phyloP scores from a whole-genome alignment of 2,329 filamentous ascomycete species.

The Aspergillus uvarum region DNA sequence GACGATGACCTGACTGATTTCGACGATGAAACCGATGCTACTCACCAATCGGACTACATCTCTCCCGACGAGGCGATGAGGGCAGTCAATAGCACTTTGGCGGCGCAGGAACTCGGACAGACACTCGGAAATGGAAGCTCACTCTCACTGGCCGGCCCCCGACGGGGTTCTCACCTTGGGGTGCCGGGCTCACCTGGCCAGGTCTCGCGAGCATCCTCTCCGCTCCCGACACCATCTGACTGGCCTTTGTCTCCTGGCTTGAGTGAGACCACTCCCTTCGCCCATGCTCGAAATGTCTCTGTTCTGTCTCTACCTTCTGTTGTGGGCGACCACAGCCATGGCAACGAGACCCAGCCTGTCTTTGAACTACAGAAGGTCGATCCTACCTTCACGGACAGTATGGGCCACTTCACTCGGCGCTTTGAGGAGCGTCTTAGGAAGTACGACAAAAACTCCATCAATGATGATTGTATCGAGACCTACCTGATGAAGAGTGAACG shows the following conservation, averaged over 20 bases:
- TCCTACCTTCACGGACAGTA: slow-evolving; percentile 65
- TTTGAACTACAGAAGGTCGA: slow-evolving; percentile 65
- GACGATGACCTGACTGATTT: neutral
- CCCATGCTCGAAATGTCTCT: slow-evolving; percentile 36
- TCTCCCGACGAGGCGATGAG: slow-evolving; percentile 12
- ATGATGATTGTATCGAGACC: slow-evolving; percentile 61
- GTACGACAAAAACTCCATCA: slow-evolving; percentile 56
- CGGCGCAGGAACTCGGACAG: neutral
- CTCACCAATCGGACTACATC: slow-evolving; percentile 4
- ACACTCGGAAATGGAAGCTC: slow-evolving; percentile 1
- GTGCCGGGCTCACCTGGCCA: slow-evolving; percentile 5
- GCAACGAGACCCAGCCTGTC: slow-evolving; percentile 54
- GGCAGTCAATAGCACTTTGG: slow-evolving; percentile 6
- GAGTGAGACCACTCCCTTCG: neutral
- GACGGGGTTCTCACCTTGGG: neutral
- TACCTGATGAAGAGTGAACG: slow-evolving; percentile 66
- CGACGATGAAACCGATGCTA: neutral
- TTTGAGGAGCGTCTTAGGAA: slow-evolving; percentile 58
- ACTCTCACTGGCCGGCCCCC: neutral
- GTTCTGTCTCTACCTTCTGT: slow-evolving; percentile 57
- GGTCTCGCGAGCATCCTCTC: slow-evolving; percentile 6
- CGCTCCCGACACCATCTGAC: neutral
- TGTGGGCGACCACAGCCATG: slow-evolving; percentile 55
- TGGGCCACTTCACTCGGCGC: slow-evolving; percentile 58
- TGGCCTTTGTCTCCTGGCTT: neutral